phyloP scores from a whole-genome alignment of 2,329 filamentous ascomycete genomes.

The Graphilbum ipis-grandicollis region DNA sequence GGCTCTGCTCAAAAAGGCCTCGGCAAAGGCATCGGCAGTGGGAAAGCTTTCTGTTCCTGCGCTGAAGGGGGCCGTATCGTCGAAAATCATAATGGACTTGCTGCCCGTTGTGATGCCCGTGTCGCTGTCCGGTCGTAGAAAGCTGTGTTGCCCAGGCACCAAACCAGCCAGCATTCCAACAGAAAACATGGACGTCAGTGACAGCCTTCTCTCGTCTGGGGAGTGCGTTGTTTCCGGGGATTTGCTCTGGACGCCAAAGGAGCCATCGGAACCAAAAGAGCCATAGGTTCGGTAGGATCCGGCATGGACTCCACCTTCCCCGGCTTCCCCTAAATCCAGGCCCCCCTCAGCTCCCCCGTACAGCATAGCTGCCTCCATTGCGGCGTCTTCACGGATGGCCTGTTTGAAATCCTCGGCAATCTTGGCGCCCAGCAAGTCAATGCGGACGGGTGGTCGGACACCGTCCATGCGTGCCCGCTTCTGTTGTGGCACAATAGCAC shows the following conservation, averaged over 20 bases:
- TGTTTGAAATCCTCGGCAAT: slow-evolving; percentile 64
- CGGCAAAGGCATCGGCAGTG: slow-evolving; percentile 32
- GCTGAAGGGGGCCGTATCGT: slow-evolving; percentile 41
- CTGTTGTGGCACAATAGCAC: slow-evolving; percentile 41
- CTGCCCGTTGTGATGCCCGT: slow-evolving; percentile 58
- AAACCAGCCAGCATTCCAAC: slow-evolving; percentile 15
- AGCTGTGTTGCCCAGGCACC: not conserved
- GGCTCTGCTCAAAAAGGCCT: slow-evolving; percentile 29
- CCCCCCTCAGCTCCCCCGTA: too few species aligned
- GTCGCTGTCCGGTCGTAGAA: slow-evolving; percentile 29
- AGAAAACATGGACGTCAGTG: slow-evolving; percentile 22
- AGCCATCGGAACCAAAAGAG: too few species aligned
- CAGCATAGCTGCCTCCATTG: too few species aligned
- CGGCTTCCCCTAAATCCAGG: too few species aligned
- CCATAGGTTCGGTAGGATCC: too few species aligned
- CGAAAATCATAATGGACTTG: slow-evolving; percentile 79
- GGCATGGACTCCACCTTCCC: too few species aligned
- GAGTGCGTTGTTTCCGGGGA: too few species aligned
- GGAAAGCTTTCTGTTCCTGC: too few species aligned
- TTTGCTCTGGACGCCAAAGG: not conserved
- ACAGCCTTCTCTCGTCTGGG: slow-evolving; percentile 7
- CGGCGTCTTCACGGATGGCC: slow-evolving; percentile 49
- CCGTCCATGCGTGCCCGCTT: slow-evolving; percentile 24
- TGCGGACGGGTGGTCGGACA: slow-evolving; percentile 39
- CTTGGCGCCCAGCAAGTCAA: slow-evolving; percentile 69